Evolutionary conservation across 495 filamentous ascomycete genomes (phyloP).

Genomic region (Talaromyces liani): DNA sequence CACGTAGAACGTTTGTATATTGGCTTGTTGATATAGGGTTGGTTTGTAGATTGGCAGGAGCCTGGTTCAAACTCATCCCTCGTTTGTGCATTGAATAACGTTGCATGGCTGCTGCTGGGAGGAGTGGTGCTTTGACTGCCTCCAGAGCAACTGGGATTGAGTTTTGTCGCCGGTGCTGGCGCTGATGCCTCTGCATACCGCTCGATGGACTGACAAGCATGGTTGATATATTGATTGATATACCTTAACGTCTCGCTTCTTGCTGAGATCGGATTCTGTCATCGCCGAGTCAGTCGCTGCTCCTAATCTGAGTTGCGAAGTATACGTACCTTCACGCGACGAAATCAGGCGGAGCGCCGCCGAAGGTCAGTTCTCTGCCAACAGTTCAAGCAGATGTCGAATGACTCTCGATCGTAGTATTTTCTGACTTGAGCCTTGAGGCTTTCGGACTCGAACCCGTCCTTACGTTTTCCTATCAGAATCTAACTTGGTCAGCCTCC

Average conservation of each 20-base stretch:
- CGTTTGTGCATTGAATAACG: slow-evolving; percentile 55
- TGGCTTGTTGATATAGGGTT: slow-evolving; percentile 47
- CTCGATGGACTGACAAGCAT: slow-evolving; percentile 72
- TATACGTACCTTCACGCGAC: neutral
- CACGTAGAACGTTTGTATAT: slow-evolving; percentile 51
- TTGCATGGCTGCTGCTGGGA: slow-evolving; percentile 48
- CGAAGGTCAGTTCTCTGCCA: neutral
- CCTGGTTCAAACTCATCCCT: slow-evolving; percentile 72
- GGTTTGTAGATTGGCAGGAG: slow-evolving; percentile 41
- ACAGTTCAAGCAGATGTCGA: neutral
- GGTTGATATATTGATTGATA: slow-evolving; percentile 19
- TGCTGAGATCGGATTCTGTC: neutral
- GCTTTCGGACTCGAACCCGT: slow-evolving; percentile 7
- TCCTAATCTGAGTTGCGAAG: neutral
- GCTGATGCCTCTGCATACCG: slow-evolving; percentile 60
- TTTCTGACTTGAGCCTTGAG: slow-evolving; percentile 7
- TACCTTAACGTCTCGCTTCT: neutral
- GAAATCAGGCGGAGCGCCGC: neutral
- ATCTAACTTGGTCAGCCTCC: slow-evolving; percentile 8
- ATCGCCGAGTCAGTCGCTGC: neutral
- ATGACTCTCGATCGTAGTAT: neutral
- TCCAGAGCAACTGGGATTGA: slow-evolving; percentile 76
- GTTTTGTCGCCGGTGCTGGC: slow-evolving; percentile 78
- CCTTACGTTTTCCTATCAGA: slow-evolving; percentile 10
- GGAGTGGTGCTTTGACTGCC: slow-evolving; percentile 53